phyloP scores from a whole-genome alignment of 345 rosid species.

The Corymbia maculata region DNA sequence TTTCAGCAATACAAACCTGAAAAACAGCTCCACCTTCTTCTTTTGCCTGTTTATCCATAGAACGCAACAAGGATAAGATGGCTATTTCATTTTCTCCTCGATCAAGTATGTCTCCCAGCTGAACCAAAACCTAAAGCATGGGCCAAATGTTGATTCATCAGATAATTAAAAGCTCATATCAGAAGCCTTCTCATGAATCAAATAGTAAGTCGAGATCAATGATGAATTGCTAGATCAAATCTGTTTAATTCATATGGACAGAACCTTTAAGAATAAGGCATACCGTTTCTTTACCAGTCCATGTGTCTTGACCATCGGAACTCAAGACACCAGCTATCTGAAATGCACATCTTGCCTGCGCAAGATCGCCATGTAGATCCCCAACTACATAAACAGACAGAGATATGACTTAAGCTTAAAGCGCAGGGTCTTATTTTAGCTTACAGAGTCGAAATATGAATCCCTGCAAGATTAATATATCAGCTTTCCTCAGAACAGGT shows the following conservation, averaged over 20 bases:
- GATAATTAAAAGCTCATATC: neutral
- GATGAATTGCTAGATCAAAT: neutral
- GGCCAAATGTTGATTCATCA: neutral
- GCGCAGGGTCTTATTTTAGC: neutral
- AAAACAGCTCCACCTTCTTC: slow-evolving; percentile 87
- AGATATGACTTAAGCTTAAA: neutral
- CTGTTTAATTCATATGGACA: neutral
- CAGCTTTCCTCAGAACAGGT: neutral
- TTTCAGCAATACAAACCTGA: slow-evolving; percentile 43
- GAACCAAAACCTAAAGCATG: slow-evolving; percentile 51
- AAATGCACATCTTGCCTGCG: slow-evolving; percentile 68
- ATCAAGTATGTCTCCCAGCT: slow-evolving; percentile 91
- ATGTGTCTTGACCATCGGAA: slow-evolving; percentile 54
- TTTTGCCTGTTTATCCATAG: slow-evolving; percentile 67
- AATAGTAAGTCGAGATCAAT: neutral
- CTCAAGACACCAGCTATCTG: slow-evolving; percentile 81
- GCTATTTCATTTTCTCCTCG: slow-evolving; percentile 88
- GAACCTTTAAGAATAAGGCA: neutral
- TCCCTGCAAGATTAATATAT: neutral
- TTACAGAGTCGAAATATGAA: neutral
- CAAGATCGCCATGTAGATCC: slow-evolving; percentile 85
- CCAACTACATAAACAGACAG: slow-evolving; percentile 36
- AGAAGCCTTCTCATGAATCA: neutral
- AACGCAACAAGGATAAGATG: slow-evolving; percentile 64
- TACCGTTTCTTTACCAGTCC: slow-evolving; percentile 83